phyloP scores from a whole-genome alignment of 1,139 yeast species.

The Kurtzmaniella quercitrusa region DNA sequence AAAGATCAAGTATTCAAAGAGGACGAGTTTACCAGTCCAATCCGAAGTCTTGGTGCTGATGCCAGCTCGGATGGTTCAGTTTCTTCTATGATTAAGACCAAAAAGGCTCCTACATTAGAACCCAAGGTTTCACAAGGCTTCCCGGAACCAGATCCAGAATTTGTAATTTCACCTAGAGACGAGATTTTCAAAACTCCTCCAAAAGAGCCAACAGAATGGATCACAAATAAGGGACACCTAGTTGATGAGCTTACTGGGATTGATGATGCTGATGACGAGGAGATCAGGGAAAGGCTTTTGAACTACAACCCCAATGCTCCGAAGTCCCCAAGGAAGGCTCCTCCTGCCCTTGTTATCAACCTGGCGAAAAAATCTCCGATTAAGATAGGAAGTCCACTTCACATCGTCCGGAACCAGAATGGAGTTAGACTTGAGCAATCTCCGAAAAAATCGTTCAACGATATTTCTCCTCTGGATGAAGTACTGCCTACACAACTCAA shows the following conservation, averaged over 20 bases:
- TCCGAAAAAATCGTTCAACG: constrained; percentile 6
- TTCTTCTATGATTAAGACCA: constrained; percentile 14
- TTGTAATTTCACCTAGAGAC: constrained; percentile 18
- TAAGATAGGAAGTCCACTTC: constrained; percentile 39
- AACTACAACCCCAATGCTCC: constrained; percentile 1
- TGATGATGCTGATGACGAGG: not conserved
- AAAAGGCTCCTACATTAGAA: constrained; percentile 7
- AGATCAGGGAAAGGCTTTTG: constrained; percentile 4
- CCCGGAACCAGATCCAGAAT: constrained; percentile 38
- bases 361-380: constrained; percentile 22
- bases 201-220: constrained; percentile 7
- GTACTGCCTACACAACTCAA: not conserved
- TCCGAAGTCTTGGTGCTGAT: constrained; percentile 5
- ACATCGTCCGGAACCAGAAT: constrained; percentile 27
- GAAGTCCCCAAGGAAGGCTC: not conserved
- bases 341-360: not conserved
- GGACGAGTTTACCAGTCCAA: constrained; percentile 14
- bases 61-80: constrained; percentile 11
- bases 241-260: not conserved
- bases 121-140: constrained; percentile 12
- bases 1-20: constrained; percentile 39
- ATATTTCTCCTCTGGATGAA: constrained; percentile 1
- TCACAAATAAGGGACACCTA: not conserved
- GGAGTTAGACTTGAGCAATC: constrained; percentile 19
- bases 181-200: constrained; percentile 28